Evolutionary conservation across 2,329 filamentous ascomycete genomes (phyloP), one percentile per base, ranked within the genome.

Genomic region (Fusarium hainanense): DNA sequence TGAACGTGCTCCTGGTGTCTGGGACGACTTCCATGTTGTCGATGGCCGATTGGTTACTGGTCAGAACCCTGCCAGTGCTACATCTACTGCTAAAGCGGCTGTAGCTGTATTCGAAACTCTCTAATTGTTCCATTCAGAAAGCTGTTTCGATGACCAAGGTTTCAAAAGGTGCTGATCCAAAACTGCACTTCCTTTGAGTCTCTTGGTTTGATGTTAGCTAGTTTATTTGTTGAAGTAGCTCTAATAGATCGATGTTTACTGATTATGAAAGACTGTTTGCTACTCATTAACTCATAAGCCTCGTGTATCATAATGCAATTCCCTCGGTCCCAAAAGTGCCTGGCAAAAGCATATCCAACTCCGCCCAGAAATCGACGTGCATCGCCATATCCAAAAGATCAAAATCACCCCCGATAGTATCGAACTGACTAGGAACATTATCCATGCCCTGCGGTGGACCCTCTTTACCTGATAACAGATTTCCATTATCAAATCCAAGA

Each of bases 341-440:
- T 2, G 61, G 61, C 2, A 64, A 37, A n/a, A 64, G 51, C 37
- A 32, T 30, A 16, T 64, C 51, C 1, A 65, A 14, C 23, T 64
- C 60, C 2, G 61, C 61, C 61, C 61, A 64, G 11, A 64, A 64
- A 20, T 64, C 61, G 1, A 64, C 61, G 2, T 64, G 20, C 61
- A 64, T 64, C 4, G 61, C 27, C 61, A 64, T 64, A 11, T 64
- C 40, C 0, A 64, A n/a, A 11, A 64, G 61, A 27, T 64, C 61
- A 16, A 64, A 64, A 18, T 64, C 51, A 6, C n/a, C 27, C 7
- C 40, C 32, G 16, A 50, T 27, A 1, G n/a, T 18, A 14, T 64
- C 61, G 2, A 65, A 64, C n/a, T 54, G 54, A 7, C 18, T 32
- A 3, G 30, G 9, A 14, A 27, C 18, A 21, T 27, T 11, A 2